Base-by-base conservation (phyloP, 2,329 filamentous ascomycete genomes). In the Phaeoacremonium minimum region DNA sequence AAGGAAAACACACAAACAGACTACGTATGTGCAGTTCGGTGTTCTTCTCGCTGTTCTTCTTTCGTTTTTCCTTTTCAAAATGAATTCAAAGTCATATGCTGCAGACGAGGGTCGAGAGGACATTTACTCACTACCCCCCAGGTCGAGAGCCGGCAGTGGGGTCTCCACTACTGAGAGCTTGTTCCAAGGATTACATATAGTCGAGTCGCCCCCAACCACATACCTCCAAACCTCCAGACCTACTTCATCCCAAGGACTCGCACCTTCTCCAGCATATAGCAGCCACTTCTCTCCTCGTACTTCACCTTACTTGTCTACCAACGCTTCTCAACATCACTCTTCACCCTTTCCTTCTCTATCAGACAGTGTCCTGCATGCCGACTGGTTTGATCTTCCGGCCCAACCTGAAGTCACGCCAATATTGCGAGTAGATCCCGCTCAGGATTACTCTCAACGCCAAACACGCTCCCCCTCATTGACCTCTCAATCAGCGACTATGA, bases 61-160 rank as follows among this genome's bases (percentile, higher is more conserved):
- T 49, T 50, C 41, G 38, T 35, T 33, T 44, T 41, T 38, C 32
- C 42, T 37, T 44, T 46, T 45, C 33, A 36, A 46, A 52, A 56
- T 55, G 55, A 52, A 51, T 45, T 45, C 36, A 37, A 51, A 44
- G 42, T 44, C 37, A 43, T 46, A n/a, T n/a, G n/a, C n/a, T n/a
- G n/a, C 45, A 44, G 51, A 47, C 42, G 47, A 45, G 38, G 41
- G 36, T 41, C 46, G 42, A 46, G 50, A 55, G 49, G 45, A 55
- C 48, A 48, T 48, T 53, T 48, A 52, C 58, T 60, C 56, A 60
- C 57, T 48, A 43, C 50, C 48, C 41, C 51, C 53, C 49, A 59
- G 56, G 46, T 58, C 52, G 45, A 49, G 50, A 50, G 46, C 46
- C 42, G 49, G 46, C 42, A 51, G 52, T 49, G 44, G 47, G 42